Evolutionary conservation across 1,139 yeast genomes (phyloP).

Genomic region (Lodderomyces jiufengensis): DNA sequence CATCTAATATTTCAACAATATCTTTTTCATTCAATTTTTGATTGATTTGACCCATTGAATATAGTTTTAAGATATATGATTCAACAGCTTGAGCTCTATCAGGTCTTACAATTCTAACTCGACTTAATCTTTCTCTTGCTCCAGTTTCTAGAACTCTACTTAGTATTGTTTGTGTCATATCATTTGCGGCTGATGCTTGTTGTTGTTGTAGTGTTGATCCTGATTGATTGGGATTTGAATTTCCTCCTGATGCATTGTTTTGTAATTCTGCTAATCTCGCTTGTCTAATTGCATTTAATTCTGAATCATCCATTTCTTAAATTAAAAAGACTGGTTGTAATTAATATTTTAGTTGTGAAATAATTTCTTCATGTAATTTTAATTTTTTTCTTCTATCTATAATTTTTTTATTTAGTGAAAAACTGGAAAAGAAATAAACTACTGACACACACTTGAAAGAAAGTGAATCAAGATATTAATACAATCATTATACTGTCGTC

Average conservation of each 20-base stretch:
- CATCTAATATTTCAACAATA: conserved; percentile 77
- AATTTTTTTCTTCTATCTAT: not conserved
- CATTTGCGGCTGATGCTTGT: conserved; percentile 17
- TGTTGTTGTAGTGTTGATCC: conserved; percentile 26
- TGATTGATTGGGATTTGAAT: conserved; percentile 15
- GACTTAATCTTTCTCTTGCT: conserved; percentile 83
- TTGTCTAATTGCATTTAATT: conserved; percentile 81
- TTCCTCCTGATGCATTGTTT: conserved; percentile 38
- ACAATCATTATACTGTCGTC: too few species aligned
- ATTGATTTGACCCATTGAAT: conserved; percentile 73
- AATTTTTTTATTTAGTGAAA: not conserved
- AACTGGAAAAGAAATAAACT: not conserved
- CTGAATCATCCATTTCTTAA: conserved; percentile 63
- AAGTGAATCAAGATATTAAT: too few species aligned
- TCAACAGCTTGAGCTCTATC: conserved; percentile 93
- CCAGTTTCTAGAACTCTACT: conserved; percentile 72
- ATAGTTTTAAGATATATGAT: conserved; percentile 67
- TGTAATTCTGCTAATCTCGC: conserved; percentile 85
- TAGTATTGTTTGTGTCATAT: conserved; percentile 40
- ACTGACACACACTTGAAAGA: too few species aligned
- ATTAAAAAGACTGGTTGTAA: too few species aligned
- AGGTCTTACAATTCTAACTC: conserved; percentile 86
- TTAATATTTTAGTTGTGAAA: not conserved
- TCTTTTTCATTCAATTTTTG: conserved; percentile 75
- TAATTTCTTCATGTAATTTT: not conserved